These are phyloP conservation scores for Tieghemostelium lacteum DNA, from an alignment of 78 protist species.

Conservation along the genomic window DNA sequence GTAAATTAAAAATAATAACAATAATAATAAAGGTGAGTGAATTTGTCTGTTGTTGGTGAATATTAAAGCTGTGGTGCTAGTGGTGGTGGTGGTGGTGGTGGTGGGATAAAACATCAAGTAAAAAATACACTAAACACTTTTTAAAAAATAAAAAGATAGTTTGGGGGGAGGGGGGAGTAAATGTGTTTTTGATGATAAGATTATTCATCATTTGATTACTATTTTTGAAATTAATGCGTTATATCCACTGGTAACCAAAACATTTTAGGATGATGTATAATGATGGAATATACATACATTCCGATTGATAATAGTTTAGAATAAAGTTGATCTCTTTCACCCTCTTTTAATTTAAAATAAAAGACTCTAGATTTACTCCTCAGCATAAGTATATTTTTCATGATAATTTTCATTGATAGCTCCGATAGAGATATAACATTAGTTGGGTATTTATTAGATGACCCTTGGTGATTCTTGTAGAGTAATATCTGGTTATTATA, in stretches of 20 bases:
- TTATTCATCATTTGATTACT: background rate
- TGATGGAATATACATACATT: conserved; percentile 31
- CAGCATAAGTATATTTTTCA: background rate
- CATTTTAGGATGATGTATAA: background rate
- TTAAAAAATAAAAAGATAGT: background rate
- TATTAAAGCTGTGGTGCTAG: no score
- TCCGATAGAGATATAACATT: conserved; percentile 25
- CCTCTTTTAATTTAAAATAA: conserved; percentile 30
- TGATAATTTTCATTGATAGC: conserved; percentile 3
- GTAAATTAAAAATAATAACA: no score
- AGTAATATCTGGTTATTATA: conserved; percentile 26
- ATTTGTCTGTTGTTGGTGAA: no score
- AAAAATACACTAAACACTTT: background rate
- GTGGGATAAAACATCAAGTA: no score
- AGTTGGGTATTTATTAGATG: background rate
- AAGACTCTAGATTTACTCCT: conserved; percentile 15
- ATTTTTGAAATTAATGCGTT: background rate
- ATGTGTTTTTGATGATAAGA: no score
- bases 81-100: no score
- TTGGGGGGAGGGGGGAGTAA: no score
- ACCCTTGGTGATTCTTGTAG: conserved; percentile 45
- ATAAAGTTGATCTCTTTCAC: conserved; percentile 39
- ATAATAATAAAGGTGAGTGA: no score
- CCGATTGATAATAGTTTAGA: conserved; percentile 34
- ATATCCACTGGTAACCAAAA: background rate